Evolutionary conservation across 495 filamentous ascomycete species (phyloP).

Genomic region (Neurospora sp.): DNA sequence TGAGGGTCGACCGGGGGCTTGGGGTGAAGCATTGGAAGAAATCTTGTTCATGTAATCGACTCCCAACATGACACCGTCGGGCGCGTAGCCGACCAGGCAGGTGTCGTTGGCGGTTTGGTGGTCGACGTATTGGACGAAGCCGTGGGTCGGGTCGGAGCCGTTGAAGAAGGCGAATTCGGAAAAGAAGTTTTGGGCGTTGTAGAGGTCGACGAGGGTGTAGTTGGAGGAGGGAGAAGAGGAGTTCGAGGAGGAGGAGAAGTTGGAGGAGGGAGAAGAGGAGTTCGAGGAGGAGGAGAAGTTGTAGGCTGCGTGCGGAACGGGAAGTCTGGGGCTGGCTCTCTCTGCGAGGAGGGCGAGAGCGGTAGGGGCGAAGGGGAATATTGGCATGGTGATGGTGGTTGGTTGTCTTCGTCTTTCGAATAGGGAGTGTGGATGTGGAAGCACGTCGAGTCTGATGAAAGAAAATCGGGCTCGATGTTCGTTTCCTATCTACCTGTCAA

Average conservation of each 20-base stretch:
- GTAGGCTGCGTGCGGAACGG: not conserved
- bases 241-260: conserved; percentile 13
- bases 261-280: conserved; percentile 11
- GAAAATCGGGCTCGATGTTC: not conserved
- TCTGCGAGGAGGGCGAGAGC: not conserved
- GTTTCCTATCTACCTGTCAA: not conserved
- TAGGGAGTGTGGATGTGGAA: not conserved
- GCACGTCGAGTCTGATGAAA: not conserved
- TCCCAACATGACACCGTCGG: conserved; percentile 42
- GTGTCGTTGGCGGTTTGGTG: conserved; percentile 41
- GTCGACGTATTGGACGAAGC: conserved; percentile 58
- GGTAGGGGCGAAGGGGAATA: not conserved
- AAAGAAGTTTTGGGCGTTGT: conserved; percentile 46
- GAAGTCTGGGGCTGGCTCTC: not conserved
- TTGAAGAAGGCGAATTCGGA: conserved; percentile 44
- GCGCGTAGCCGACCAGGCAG: conserved; percentile 47
- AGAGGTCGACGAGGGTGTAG: conserved; percentile 37
- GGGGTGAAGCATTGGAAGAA: conserved; percentile 15
- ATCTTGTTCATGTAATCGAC: conserved; percentile 40
- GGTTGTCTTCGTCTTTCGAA: not conserved
- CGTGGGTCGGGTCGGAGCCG: conserved; percentile 53
- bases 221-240: conserved; percentile 14
- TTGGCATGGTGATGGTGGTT: not conserved
- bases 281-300: not conserved
- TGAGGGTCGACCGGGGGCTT: conserved; percentile 47